These are phyloP conservation scores for Biancaea sappan DNA, from an alignment of 306 rosid species.

Conservation along the genomic window DNA sequence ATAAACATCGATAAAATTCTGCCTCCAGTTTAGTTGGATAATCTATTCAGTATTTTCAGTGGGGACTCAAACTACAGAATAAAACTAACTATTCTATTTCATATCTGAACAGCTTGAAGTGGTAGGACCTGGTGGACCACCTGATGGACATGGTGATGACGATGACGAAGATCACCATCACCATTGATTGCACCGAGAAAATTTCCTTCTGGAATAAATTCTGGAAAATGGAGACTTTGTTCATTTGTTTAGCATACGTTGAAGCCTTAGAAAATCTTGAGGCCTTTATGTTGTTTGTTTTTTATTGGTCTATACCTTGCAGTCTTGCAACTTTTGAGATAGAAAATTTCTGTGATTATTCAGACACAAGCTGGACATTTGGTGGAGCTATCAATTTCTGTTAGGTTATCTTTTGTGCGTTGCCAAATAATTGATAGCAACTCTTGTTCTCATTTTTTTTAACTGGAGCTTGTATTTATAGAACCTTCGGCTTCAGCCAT, in stretches of 20 bases:
- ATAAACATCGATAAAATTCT: background rate
- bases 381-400: slow-evolving; percentile 43
- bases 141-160: slow-evolving; percentile 71
- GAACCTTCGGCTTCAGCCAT: slow-evolving; percentile 10
- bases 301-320: slow-evolving; percentile 45
- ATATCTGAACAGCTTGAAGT: slow-evolving; percentile 77
- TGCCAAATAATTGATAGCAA: slow-evolving; percentile 66
- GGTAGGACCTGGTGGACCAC: slow-evolving; percentile 96
- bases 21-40: background rate
- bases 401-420: slow-evolving; percentile 38
- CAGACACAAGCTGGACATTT: slow-evolving; percentile 47
- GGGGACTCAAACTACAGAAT: background rate
- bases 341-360: slow-evolving; percentile 44
- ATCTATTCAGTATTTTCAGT: background rate
- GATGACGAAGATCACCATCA: slow-evolving; percentile 69
- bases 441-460: slow-evolving; percentile 40
- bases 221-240: slow-evolving; percentile 44
- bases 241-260: slow-evolving; percentile 50
- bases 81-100: slow-evolving; percentile 34
- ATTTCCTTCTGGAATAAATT: slow-evolving; percentile 59
- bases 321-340: slow-evolving; percentile 48
- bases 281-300: slow-evolving; percentile 42
- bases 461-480: slow-evolving; percentile 23
- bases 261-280: slow-evolving; percentile 44
- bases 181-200: slow-evolving; percentile 51